These are phyloP conservation scores for Fusarium foetens DNA, from an alignment of 2,329 filamentous ascomycete species.

Conservation along the genomic window DNA sequence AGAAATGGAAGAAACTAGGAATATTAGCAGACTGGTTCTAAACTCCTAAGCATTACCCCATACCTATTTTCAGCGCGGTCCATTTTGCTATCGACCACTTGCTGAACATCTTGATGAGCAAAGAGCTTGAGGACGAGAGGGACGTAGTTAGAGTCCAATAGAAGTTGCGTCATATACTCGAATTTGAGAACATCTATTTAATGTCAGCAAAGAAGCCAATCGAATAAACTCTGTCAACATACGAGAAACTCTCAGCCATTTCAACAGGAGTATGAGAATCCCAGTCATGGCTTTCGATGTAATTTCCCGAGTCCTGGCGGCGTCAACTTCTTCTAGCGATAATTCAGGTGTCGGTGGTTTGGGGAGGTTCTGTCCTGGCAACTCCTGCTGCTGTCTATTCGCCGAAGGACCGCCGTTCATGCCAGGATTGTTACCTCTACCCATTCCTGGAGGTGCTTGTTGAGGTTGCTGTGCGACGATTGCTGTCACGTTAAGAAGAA, in stretches of 20 bases:
- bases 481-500: constrained; percentile 88
- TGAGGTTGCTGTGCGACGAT: constrained; percentile 71
- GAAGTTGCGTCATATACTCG: constrained; percentile 91
- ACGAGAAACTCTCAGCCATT: constrained; percentile 98
- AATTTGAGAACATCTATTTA: constrained; percentile 86
- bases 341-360: constrained; percentile 57
- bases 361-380: constrained; percentile 46
- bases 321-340: constrained; percentile 81
- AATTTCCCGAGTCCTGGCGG: constrained; percentile 84
- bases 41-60: constrained; percentile 29
- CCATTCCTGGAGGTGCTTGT: constrained; percentile 58
- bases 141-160: constrained; percentile 95
- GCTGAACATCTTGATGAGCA: constrained; percentile 92
- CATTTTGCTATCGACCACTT: constrained; percentile 84
- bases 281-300: constrained; percentile 92
- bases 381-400: constrained; percentile 46
- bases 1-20: constrained; percentile 88
- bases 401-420: constrained; percentile 53
- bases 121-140: constrained; percentile 93
- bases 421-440: constrained; percentile 52
- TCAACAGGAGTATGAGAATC: constrained; percentile 84
- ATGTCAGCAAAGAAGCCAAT: constrained; percentile 25
- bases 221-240: constrained; percentile 52
- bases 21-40: constrained; percentile 5
- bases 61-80: constrained; percentile 86